phyloP scores from a whole-genome alignment of 306 rosid species.

The Casuarina cunninghamiana region DNA sequence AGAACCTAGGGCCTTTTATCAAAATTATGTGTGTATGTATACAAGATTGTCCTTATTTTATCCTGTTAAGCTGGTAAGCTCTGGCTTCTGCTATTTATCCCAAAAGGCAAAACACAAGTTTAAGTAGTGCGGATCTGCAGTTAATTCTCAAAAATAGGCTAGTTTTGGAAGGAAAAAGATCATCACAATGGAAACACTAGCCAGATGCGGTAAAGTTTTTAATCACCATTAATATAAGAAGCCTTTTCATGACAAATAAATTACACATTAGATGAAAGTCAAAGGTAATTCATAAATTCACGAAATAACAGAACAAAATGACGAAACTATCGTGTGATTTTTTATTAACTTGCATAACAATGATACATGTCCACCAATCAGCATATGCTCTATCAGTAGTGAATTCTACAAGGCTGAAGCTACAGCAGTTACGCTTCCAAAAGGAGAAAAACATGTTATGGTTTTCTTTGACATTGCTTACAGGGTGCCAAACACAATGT shows the following conservation, averaged over 20 bases:
- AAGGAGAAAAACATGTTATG: constrained; percentile 46
- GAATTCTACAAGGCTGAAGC: constrained; percentile 66
- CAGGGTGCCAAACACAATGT: constrained; percentile 51
- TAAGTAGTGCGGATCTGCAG: constrained; percentile 9
- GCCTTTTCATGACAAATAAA: constrained; percentile 25
- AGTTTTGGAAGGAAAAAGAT: constrained; percentile 17
- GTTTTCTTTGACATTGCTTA: constrained; percentile 54
- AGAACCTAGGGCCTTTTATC: background rate
- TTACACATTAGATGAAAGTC: constrained; percentile 31
- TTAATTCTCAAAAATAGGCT: constrained; percentile 14
- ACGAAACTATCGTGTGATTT: constrained; percentile 55
- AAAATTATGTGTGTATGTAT: background rate
- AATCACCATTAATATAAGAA: constrained; percentile 30
- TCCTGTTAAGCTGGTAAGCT: too few relatives aligned
- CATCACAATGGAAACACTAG: constrained; percentile 23
- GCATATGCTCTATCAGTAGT: constrained; percentile 66
- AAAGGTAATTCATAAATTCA: constrained; percentile 33
- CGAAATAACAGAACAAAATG: constrained; percentile 32
- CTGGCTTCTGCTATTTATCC: constrained; percentile 4
- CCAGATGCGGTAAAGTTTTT: constrained; percentile 12
- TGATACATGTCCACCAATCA: constrained; percentile 78
- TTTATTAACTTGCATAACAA: constrained; percentile 71
- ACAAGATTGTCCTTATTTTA: too few relatives aligned
- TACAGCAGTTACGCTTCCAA: constrained; percentile 70
- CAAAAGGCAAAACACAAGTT: constrained; percentile 12